These are phyloP conservation scores for Arthrobotrys sinensis DNA, from an alignment of 2,329 filamentous ascomycete species.

Conservation along the genomic window DNA sequence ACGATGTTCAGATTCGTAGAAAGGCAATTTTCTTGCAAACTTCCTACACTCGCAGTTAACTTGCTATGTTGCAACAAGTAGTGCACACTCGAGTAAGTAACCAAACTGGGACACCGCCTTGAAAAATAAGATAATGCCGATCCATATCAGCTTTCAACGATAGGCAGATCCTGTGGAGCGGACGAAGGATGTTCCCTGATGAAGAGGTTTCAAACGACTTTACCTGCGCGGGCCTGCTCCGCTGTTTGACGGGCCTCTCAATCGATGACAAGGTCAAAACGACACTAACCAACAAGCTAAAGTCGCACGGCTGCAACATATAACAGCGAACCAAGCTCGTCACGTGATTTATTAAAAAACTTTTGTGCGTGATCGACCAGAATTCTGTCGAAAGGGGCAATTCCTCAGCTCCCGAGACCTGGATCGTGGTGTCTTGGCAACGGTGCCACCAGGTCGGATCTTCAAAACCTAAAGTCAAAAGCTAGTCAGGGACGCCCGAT, in stretches of 20 bases:
- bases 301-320: not conserved
- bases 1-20: no score
- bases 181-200: not conserved
- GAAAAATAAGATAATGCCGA: not conserved
- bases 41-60: no score
- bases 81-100: not conserved
- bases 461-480: not conserved
- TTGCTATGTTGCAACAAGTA: no score
- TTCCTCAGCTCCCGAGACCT: not conserved
- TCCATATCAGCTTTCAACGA: not conserved
- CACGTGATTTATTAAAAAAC: not conserved
- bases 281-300: not conserved
- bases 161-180: not conserved
- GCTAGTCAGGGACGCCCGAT: not conserved
- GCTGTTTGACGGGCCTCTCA: not conserved
- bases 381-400: not conserved
- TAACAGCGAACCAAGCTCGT: not conserved
- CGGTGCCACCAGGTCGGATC: not conserved
- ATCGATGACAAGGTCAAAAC: not conserved
- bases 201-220: not conserved
- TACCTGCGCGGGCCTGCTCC: not conserved
- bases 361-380: not conserved
- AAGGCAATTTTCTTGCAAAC: no score
- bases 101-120: not conserved
- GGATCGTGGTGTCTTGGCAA: constrained; percentile 10